A percentile compares a stretch with the other conserved stretches of the same genome.
These are phyloP conservation scores for Entrophospora sp. DNA, from an alignment of 192 early-diverging fungal genomes.

Conservation along the genomic window DNA sequence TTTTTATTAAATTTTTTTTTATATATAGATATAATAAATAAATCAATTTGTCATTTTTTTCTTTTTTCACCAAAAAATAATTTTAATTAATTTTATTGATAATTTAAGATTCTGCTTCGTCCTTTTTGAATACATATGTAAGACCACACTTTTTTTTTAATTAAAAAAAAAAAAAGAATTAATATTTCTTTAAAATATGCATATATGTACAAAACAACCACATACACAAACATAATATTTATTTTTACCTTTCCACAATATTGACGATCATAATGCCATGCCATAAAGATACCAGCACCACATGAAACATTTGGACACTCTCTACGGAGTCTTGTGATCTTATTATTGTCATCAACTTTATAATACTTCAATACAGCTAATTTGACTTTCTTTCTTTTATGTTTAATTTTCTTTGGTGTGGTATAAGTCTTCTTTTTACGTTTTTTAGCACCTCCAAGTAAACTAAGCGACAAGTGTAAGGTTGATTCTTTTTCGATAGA, in stretches of 20 bases:
- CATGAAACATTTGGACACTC: conserved; percentile 96
- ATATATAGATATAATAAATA: too few relatives aligned
- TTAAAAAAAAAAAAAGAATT: neutral
- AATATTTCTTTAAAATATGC: too few relatives aligned
- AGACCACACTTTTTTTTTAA: conserved; percentile 65
- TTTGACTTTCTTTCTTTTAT: conserved; percentile 99
- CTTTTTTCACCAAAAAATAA: too few relatives aligned
- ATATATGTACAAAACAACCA: too few relatives aligned
- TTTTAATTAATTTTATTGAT: too few relatives aligned
- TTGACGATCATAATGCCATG: conserved; percentile 95
- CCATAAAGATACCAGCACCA: conserved; percentile 99
- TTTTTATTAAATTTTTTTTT: too few relatives aligned
- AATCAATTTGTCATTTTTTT: too few relatives aligned
- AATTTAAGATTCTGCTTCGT: conserved; percentile 35
- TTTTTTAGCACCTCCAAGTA: conserved; percentile 92
- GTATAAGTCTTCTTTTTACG: conserved; percentile 99
- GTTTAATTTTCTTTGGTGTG: conserved; percentile 99
- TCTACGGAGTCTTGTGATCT: conserved; percentile 96
- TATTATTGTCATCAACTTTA: conserved; percentile 96
- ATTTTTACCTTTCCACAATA: conserved; percentile 82
- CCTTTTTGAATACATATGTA: conserved; percentile 93
- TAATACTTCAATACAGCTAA: conserved; percentile 98
- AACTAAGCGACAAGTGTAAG: conserved; percentile 61
- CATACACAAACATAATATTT: too few relatives aligned
- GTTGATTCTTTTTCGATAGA: conserved; percentile 62